Conservation (phyloP, 768 basidiomycete genomes). For the Astraeus odoratus region DNA sequence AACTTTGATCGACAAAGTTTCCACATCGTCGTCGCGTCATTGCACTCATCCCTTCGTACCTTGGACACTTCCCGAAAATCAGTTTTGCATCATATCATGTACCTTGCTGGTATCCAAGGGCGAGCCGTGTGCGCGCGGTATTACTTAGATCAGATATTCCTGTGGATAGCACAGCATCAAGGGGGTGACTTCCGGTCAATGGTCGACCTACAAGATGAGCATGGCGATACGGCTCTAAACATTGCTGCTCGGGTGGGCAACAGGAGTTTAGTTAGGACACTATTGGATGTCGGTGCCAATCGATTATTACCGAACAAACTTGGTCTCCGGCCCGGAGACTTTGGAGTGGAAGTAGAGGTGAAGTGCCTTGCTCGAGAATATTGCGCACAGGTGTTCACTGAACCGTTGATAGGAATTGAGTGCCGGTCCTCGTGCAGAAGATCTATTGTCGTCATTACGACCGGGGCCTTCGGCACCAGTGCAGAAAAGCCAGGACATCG, state of each 20-base stretch:
- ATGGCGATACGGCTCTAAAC: constrained; percentile 94
- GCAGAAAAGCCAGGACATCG: constrained; percentile 85
- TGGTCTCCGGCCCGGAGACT: constrained; percentile 89
- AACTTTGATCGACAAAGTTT: constrained; percentile 78
- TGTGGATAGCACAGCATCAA: constrained; percentile 76
- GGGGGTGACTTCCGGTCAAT: constrained; percentile 70
- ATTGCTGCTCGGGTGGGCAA: constrained; percentile 94
- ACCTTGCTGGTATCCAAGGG: constrained; percentile 87
- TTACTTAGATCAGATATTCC: constrained; percentile 86
- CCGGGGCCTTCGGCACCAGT: constrained; percentile 70
- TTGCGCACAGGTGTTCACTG: neutral
- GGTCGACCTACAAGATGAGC: constrained; percentile 88
- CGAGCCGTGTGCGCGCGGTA: constrained; percentile 79
- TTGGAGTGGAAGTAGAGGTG: constrained; percentile 92
- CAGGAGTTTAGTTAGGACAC: constrained; percentile 72
- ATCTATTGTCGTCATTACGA: constrained; percentile 68
- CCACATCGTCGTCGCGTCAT: constrained; percentile 49
- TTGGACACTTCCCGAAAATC: constrained; percentile 82
- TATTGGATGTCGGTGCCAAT: constrained; percentile 92
- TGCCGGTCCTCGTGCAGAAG: constrained; percentile 67
- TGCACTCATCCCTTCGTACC: constrained; percentile 76
- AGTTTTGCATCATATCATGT: constrained; percentile 86
- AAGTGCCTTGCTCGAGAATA: no score
- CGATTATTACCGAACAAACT: constrained; percentile 85
- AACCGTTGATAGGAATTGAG: constrained; percentile 49